Base-by-base conservation (phyloP, 805 yeast genomes). In the Pichia ethanolica region DNA sequence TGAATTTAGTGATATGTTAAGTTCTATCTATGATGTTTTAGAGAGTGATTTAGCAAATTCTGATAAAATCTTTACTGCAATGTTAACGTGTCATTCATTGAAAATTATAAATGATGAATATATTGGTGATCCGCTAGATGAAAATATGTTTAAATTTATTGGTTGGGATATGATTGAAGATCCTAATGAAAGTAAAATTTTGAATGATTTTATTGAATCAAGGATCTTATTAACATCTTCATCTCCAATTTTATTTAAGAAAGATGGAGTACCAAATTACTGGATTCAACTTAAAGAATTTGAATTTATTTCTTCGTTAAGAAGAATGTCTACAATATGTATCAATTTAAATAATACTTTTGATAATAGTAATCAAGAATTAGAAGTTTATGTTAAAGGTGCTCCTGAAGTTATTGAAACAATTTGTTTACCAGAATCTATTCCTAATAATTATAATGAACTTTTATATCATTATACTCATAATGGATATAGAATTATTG, bases 321-420 rank as follows among this genome's bases (percentile, higher is more conserved):
- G 99, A 64, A 74, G 99, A 59, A 91, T 91, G 97, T 82, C 93
- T 46, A 97, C 89, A 0, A 64, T 91, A 46, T 81, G 82, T 13
- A 77, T 78, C 50, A 70, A 73, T 1, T 68, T 66, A 38, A 58
- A 64, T 33, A 12, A 20, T 3, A 12, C 14, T 12, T 30, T 33
- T 20, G 30, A 25, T 20, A 5, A 37, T 8, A 71, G 70, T 25
- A 57, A 59, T 13, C 43, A 51, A 5, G 38, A 48, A 7, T 37
- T 59, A n/a, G 65, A 69, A 25, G 78, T 82, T 0, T 83, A 79
- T 62, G 89, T 93, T 11, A 93, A 93, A 62, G 99, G 99, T 44
- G 99, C 99, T 0, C 99, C 99, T 0, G 99, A 93, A 63, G 87
- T 90, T 10, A 86, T 93, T 75, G 71, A 77, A 33, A 83, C 80